Base-by-base conservation (phyloP, 441 rosid genomes). In the Euphorbia schlechtendalii region DNA sequence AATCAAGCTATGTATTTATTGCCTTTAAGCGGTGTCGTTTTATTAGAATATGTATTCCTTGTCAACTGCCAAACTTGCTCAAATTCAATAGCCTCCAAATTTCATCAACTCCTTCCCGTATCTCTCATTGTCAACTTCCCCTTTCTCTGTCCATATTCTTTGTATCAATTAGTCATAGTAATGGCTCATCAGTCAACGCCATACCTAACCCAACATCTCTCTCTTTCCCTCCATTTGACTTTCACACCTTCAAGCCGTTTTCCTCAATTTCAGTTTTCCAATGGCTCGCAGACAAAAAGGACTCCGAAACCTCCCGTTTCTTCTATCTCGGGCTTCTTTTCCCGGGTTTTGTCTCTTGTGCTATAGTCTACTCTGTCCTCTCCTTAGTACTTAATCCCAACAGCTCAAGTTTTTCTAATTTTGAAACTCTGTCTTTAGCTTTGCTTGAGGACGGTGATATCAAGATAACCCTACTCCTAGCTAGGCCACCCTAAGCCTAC, bases 281-380 rank as follows among this genome's bases (percentile, higher is more conserved):
- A 88, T 86, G 96, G 84, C 77, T 80, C 93, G 91, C 63, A 71
- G 79, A 69, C 83, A n/a, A 68, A 68, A 76, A 65, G 80, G 92
- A 90, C 71, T 64, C 73, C 0, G 87, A 85, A 43, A 64, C 84
- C 65, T 71, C 83, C 71, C 90, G 89, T 72, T 85, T 82, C 69
- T 62, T 90, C 32, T 72, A 80, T 68, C 63, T 78, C 38, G 48
- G 76, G 11, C 85, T 90, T 76, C 79, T 86, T 58, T 55, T 80
- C 10, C 68, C 82, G 65, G 86, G 82, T 62, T 60, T 81, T 56
- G 70, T 85, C 78, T 85, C 94, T 5, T 88, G 86, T 64, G 70
- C 81, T 24, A 45, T 87, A 51, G 85, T 80, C 74, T 93, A 90
- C 83, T 74, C 84, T 32, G 73, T 83, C 67, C 69, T 88, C 64